Base-by-base conservation (phyloP, 2,329 filamentous ascomycete genomes). In the Diplodia corticola region DNA sequence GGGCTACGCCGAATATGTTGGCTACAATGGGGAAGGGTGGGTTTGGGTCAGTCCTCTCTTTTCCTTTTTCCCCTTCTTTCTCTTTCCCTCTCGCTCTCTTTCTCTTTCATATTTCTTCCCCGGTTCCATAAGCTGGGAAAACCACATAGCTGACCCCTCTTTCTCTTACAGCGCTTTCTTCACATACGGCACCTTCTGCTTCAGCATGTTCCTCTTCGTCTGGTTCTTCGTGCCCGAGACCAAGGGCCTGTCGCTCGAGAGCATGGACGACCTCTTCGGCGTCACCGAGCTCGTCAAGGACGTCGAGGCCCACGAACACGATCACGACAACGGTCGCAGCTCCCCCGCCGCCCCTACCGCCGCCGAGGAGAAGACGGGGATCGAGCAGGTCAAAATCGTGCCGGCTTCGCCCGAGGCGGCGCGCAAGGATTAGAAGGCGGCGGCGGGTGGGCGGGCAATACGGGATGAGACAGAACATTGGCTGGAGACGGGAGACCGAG, bases 221-320 rank as follows among this genome's bases (percentile, higher is more conserved):
- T 89, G 83, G 81, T 87, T 89, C 80, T 84, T 88, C 68, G 83
- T 90, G n/a, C 89, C 89, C 0, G 89, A 91, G 78, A 91, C 89
- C 12, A 91, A 91, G 80, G 89, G 53, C n/a, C 68, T 83, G 35
- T 82, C 81, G 50, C 80, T 89, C 67, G 87, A 90, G 77, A 84
- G 83, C 75, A 89, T 89, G 86, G 86, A 89, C 73, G 85, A 88
- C 71, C 79, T 89, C 17, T 89, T 89, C 73, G 87, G 87, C 53
- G 81, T 88, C 57, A 84, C 84, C 4, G 83, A 86, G 67, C 70
- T 82, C 35, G 78, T 37, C 50, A 55, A 49, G 53, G 63, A 65
- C 28, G 13, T 57, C 37, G 63, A 65, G 28, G 53, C 50, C 3
- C 37, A n/a, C 20, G 48, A 55, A 15, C 50, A 10, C 40, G 53